These are phyloP conservation scores for Chlorokybus atmophyticus DNA, from an alignment of 139 green algal species.

Conservation along the genomic window DNA sequence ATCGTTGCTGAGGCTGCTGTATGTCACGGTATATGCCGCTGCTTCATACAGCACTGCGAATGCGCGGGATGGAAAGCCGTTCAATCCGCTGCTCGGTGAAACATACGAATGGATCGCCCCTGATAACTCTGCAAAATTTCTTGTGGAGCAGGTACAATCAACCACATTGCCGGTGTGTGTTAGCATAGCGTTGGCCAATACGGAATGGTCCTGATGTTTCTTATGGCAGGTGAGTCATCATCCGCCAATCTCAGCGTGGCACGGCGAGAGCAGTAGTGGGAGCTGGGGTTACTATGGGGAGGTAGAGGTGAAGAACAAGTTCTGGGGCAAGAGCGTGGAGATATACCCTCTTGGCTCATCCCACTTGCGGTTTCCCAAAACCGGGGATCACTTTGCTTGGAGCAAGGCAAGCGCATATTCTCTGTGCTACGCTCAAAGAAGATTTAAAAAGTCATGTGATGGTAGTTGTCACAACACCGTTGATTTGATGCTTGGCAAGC, in stretches of 20 bases:
- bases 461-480: too few species aligned
- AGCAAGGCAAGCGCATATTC: too few species aligned
- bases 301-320: slow-evolving; percentile 66
- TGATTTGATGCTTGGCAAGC: too few species aligned
- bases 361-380: slow-evolving; percentile 36
- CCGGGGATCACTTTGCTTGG: slow-evolving; percentile 49
- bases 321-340: slow-evolving; percentile 73
- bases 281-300: slow-evolving; percentile 39
- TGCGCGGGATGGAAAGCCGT: neutral
- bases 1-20: slow-evolving; percentile 29
- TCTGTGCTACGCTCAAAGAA: too few species aligned
- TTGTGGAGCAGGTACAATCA: neutral
- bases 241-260: slow-evolving; percentile 48
- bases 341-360: slow-evolving; percentile 46
- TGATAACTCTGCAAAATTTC: slow-evolving; percentile 24
- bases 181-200: too few species aligned
- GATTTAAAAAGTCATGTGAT: too few species aligned
- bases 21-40: slow-evolving; percentile 52
- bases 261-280: slow-evolving; percentile 44
- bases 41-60: slow-evolving; percentile 17
- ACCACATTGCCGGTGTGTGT: too few species aligned
- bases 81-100: slow-evolving; percentile 54
- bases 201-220: too few species aligned
- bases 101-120: slow-evolving; percentile 44
- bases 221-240: slow-evolving; percentile 41